Percentiles rank a stretch among this genome's conserved stretches.
These are phyloP conservation scores for Boletales sp. DNA, from an alignment of 768 basidiomycete species.

Conservation along the genomic window DNA sequence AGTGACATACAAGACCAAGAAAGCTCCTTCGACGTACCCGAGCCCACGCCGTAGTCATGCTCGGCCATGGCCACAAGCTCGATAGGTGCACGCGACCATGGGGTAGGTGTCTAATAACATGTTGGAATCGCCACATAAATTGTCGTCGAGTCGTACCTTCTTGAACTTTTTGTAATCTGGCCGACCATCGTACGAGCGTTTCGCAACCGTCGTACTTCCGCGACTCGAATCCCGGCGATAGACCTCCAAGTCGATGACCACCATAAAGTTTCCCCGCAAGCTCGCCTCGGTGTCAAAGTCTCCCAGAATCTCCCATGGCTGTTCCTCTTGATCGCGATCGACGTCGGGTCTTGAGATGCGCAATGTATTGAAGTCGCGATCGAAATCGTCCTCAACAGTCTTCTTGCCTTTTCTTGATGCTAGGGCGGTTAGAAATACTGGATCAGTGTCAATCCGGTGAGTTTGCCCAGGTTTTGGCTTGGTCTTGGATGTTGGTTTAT, in stretches of 20 bases:
- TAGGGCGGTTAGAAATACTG: constrained; percentile 65
- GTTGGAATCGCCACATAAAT: neutral
- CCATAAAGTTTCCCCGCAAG: constrained; percentile 77
- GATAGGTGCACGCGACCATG: constrained; percentile 35
- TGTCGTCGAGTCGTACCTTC: constrained; percentile 41
- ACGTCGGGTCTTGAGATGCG: constrained; percentile 66
- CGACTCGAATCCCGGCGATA: constrained; percentile 30
- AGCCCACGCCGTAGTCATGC: constrained; percentile 53
- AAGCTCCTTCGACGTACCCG: constrained; percentile 34
- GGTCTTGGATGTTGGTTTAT: constrained; percentile 6
- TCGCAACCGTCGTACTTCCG: constrained; percentile 21
- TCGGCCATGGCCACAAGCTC: constrained; percentile 51
- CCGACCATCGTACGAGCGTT: constrained; percentile 41
- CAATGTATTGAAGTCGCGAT: constrained; percentile 76
- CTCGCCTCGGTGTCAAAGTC: constrained; percentile 61
- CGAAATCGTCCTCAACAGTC: constrained; percentile 59
- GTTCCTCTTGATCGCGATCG: constrained; percentile 42
- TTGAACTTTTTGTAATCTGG: constrained; percentile 80
- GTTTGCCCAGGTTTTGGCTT: constrained; percentile 2
- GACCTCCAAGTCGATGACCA: constrained; percentile 64
- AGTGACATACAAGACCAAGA: constrained; percentile 1
- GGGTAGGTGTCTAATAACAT: constrained; percentile 24
- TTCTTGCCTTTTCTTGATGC: constrained; percentile 65
- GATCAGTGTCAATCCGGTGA: constrained; percentile 51
- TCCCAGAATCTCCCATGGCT: constrained; percentile 57